phyloP scores from a whole-genome alignment of 208 protist genomes.

The Wallacemonas sp. region DNA sequence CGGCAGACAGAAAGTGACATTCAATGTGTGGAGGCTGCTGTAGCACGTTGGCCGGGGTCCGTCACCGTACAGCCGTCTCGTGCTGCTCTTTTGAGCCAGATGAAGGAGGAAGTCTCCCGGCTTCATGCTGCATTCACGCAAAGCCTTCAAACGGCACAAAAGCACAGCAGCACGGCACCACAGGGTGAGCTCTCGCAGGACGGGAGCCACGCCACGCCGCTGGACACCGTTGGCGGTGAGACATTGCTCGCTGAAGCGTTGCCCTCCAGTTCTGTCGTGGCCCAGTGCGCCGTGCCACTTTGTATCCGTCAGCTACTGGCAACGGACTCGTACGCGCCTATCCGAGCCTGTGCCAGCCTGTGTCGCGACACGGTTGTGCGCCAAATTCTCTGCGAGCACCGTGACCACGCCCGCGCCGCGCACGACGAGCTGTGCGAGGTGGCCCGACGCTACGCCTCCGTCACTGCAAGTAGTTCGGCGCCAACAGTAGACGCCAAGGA shows the following conservation, averaged over 20 bases:
- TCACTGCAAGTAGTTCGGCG: no score
- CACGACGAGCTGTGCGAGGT: constrained; percentile 7
- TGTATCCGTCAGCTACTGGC: constrained; percentile 48
- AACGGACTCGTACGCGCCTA: constrained; percentile 44
- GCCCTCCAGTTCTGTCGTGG: background rate
- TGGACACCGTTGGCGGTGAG: background rate
- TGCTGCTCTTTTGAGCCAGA: background rate
- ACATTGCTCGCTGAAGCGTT: constrained; percentile 1
- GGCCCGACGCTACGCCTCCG: constrained; percentile 1
- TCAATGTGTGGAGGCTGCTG: constrained; percentile 17
- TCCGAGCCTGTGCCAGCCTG: constrained; percentile 15
- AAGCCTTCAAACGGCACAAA: background rate
- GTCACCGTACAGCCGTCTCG: background rate
- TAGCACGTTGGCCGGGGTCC: constrained; percentile 24
- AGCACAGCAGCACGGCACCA: background rate
- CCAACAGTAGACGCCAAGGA: no score
- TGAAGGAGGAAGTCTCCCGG: constrained; percentile 17
- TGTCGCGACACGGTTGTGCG: constrained; percentile 2
- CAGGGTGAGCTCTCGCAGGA: background rate
- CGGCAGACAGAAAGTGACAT: constrained; percentile 40
- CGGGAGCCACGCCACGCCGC: background rate
- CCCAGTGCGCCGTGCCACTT: constrained; percentile 28
- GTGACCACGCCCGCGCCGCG: background rate
- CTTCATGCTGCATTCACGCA: constrained; percentile 21
- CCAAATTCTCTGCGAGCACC: constrained; percentile 2